Evolutionary conservation across 495 filamentous ascomycete genomes (phyloP).

Genomic region (Aspergillus baeticus): DNA sequence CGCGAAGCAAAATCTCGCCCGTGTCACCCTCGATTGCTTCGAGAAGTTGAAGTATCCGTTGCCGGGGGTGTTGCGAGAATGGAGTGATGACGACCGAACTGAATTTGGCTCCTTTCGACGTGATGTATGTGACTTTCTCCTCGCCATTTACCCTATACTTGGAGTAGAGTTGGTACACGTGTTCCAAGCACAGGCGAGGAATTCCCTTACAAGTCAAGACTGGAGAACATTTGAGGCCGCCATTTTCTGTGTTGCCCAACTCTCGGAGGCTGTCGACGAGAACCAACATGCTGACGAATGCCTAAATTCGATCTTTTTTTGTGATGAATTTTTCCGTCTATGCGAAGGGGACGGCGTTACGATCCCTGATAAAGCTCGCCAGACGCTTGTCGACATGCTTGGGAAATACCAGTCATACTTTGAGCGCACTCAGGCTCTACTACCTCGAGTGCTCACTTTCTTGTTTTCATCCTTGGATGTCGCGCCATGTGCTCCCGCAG

Average conservation of each 20-base stretch:
- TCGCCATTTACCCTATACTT: constrained; percentile 70
- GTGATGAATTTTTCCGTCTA: constrained; percentile 45
- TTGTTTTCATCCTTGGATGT: constrained; percentile 74
- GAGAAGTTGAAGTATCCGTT: constrained; percentile 39
- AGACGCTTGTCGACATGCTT: constrained; percentile 75
- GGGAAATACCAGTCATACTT: constrained; percentile 82
- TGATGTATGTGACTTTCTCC: constrained; percentile 78
- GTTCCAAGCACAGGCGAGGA: constrained; percentile 63
- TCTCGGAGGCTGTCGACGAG: constrained; percentile 73
- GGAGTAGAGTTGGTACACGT: constrained; percentile 66
- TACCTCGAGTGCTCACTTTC: constrained; percentile 76
- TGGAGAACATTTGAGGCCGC: constrained; percentile 83
- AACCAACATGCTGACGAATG: constrained; percentile 63
- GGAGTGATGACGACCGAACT: constrained; percentile 69
- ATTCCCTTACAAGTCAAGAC: constrained; percentile 53
- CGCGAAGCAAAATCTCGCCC: constrained; percentile 37
- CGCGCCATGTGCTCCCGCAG: constrained; percentile 61
- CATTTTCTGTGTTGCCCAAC: constrained; percentile 71
- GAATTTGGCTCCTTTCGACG: constrained; percentile 76
- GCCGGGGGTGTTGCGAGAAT: constrained; percentile 39
- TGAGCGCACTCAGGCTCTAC: constrained; percentile 63
- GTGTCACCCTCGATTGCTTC: constrained; percentile 37
- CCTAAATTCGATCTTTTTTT: constrained; percentile 73
- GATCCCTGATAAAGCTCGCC: constrained; percentile 68
- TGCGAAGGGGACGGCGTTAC: constrained; percentile 46